Conservation (phyloP, 1,139 yeast species). For the Candida gigantensis region DNA sequence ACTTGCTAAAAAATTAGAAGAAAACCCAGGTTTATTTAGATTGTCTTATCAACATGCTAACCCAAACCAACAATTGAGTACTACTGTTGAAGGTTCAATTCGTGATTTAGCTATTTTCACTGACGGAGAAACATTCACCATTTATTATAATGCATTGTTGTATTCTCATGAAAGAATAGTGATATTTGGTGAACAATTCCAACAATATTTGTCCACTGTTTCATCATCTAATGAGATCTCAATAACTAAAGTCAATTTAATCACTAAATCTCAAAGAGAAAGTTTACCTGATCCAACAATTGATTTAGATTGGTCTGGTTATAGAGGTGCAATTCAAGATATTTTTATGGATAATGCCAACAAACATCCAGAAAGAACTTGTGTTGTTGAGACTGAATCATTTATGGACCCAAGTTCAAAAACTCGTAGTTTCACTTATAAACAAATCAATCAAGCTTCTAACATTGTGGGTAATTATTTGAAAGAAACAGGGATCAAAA, state of each 20-base stretch:
- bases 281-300: conserved; percentile 84
- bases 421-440: conserved; percentile 76
- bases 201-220: conserved; percentile 45
- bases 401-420: conserved; percentile 54
- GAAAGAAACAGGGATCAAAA: conserved; percentile 73
- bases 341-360: conserved; percentile 85
- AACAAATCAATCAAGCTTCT: conserved; percentile 90
- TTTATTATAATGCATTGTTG: conserved; percentile 74
- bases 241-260: conserved; percentile 64
- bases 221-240: conserved; percentile 32
- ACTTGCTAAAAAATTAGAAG: conserved; percentile 49
- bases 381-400: conserved; percentile 90
- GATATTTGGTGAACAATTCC: conserved; percentile 72
- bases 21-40: conserved; percentile 64
- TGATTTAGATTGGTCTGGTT: conserved; percentile 87
- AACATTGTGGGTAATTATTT: conserved; percentile 90
- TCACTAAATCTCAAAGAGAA: conserved; percentile 60
- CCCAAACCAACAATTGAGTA: conserved; percentile 44
- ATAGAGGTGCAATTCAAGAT: conserved; percentile 94
- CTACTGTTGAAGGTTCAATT: conserved; percentile 53
- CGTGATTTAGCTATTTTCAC: conserved; percentile 64
- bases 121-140: conserved; percentile 29
- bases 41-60: conserved; percentile 59
- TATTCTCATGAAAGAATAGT: conserved; percentile 70
- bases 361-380: conserved; percentile 77